Conservation (phyloP, 192 early-diverging fungal genomes). For the Allomyces arbusculus region DNA sequence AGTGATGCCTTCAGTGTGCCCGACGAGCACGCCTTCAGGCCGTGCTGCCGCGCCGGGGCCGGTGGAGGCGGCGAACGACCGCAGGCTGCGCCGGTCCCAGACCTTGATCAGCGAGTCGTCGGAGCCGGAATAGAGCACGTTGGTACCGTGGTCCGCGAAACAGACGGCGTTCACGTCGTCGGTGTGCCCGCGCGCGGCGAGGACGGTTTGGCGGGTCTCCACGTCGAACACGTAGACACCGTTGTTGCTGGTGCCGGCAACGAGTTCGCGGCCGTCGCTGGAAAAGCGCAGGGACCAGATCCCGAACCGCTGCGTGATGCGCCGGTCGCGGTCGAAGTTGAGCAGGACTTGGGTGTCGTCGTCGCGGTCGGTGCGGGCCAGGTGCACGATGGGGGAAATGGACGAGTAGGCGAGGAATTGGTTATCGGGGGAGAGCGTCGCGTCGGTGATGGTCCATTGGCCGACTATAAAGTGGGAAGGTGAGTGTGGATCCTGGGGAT, state of each 20-base stretch:
- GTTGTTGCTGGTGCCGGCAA: constrained; percentile 24
- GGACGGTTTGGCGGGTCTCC: constrained; percentile 21
- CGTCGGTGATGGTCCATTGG: constrained; percentile 46
- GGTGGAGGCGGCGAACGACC: not conserved
- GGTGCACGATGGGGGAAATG: constrained; percentile 33
- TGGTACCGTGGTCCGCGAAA: constrained; percentile 25
- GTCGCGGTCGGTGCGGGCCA: constrained; percentile 18
- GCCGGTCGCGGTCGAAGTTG: constrained; percentile 13
- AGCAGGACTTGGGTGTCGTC: constrained; percentile 12
- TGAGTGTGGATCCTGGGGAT: too few relatives aligned
- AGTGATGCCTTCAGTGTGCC: constrained; percentile 52
- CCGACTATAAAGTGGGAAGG: constrained; percentile 7
- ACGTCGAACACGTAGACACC: constrained; percentile 25
- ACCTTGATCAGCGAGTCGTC: constrained; percentile 40
- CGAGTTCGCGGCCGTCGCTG: constrained; percentile 33
- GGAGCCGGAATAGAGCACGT: constrained; percentile 37
- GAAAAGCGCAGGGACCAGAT: constrained; percentile 46
- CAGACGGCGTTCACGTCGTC: constrained; percentile 50
- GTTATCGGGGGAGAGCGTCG: constrained; percentile 19
- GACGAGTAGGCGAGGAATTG: constrained; percentile 36
- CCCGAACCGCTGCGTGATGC: constrained; percentile 7
- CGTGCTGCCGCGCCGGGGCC: constrained; percentile 3
- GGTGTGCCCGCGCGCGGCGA: constrained; percentile 25
- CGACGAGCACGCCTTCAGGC: constrained; percentile 37
- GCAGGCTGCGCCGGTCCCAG: constrained; percentile 36